Percentiles rank a stretch among this genome's conserved stretches.
phyloP scores from a whole-genome alignment of 768 basidiomycete species.

The Galerina sulciceps region DNA sequence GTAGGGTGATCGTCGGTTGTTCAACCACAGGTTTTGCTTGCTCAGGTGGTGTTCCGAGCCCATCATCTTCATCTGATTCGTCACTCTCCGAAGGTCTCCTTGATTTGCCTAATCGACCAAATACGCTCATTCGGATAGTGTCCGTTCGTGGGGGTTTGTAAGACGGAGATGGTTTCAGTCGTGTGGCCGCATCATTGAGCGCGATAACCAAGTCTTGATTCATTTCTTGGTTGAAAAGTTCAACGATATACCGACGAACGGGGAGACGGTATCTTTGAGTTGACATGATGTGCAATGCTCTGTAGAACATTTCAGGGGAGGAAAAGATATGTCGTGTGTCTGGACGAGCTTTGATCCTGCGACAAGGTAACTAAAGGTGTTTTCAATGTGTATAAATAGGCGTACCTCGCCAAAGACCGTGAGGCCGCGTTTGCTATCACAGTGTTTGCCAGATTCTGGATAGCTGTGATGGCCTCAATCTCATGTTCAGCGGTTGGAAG shows the following conservation, averaged over 20 bases:
- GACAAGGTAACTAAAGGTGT: slow-evolving; percentile 2
- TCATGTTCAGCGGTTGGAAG: slow-evolving; percentile 74
- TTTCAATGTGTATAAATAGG: background rate
- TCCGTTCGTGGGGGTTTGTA: slow-evolving; percentile 44
- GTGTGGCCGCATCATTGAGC: slow-evolving; percentile 54
- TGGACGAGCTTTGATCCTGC: slow-evolving; percentile 76
- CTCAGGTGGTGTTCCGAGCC: slow-evolving; percentile 46
- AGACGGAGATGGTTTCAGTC: slow-evolving; percentile 45
- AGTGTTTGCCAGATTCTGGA: slow-evolving; percentile 93
- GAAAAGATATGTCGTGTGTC: slow-evolving; percentile 79
- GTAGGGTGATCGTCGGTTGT: slow-evolving; percentile 58
- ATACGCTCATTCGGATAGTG: slow-evolving; percentile 62
- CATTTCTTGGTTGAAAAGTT: slow-evolving; percentile 87
- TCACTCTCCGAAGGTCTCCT: slow-evolving; percentile 64
- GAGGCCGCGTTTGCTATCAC: slow-evolving; percentile 96
- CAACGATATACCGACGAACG: slow-evolving; percentile 90
- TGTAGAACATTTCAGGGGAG: slow-evolving; percentile 79
- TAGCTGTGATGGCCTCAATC: slow-evolving; percentile 83
- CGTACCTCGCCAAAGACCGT: slow-evolving; percentile 81
- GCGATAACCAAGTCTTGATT: slow-evolving; percentile 61
- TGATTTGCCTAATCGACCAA: slow-evolving; percentile 55
- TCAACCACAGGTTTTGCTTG: slow-evolving; percentile 43
- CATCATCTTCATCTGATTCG: slow-evolving; percentile 54
- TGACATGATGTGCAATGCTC: slow-evolving; percentile 86
- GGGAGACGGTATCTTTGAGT: slow-evolving; percentile 90